Base-by-base conservation (phyloP, 352 stramenopile genomes). In the Nannochloropsis limnetica region DNA sequence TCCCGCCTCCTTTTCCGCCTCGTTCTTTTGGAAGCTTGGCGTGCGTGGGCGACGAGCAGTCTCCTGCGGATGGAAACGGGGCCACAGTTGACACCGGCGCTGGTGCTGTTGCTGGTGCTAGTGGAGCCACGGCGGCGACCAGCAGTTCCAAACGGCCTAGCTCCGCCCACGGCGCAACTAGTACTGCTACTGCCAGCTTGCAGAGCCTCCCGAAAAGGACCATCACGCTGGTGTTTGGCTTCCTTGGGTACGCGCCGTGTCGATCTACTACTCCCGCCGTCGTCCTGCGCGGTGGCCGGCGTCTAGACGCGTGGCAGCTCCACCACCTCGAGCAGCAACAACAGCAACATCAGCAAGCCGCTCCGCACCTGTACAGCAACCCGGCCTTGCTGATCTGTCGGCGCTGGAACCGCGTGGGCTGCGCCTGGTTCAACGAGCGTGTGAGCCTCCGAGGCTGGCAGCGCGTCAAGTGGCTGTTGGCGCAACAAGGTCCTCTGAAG, bases 381-480 rank as follows among this genome's bases (percentile, higher is more conserved):
- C 61, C 61, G 9, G 61, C 61, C 25, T 2, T 74, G 61, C 61
- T 74, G n/a, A 25, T 74, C 25, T 74, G 61, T 29, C 3, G 61
- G 11, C 61, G 61, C 25, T 74, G 61, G 61, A 74, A 74, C 25
- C 61, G 61, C 61, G 0, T 74, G 20, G 61, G 61, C 11, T 74
- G 61, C 25, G 61, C 61, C n/a, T 74, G 61, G 61, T 74, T 74
- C 61, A 74, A 74, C 25, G n/a, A 74, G 25, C 25, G 22, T 29
- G 61, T 29, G 11, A 74, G 61, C 22, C 61, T 74, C 61, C 61
- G 25, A 74, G 61, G 61, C 4, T 74, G 61, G 61, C 9, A 74
- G 61, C n/a, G n/a, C 61, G 25, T 74, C 3, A 74, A 74, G 8
- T 74, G n/a, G n/a, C 61, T 74, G n/a, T 29, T 74, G 61, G 61